These are phyloP conservation scores for Mycosphaerelloides madeirae DNA, from an alignment of 2,329 filamentous ascomycete species.

Conservation along the genomic window DNA sequence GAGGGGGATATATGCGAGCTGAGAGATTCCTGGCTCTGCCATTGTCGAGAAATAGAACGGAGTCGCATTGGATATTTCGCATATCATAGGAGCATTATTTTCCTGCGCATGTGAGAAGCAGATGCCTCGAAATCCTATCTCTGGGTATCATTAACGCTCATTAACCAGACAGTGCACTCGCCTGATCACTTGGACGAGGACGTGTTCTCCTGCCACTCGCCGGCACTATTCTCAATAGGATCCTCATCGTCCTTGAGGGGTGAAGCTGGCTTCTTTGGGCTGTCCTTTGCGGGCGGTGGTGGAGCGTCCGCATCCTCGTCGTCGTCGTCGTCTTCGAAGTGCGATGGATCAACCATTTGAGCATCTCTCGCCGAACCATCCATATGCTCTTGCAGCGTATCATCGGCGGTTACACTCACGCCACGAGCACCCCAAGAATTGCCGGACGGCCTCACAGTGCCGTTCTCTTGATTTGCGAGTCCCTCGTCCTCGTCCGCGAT, in stretches of 20 bases:
- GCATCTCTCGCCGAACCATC: conserved; percentile 21
- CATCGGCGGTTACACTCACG: conserved; percentile 57
- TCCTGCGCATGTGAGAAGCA: too few relatives aligned
- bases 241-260: conserved; percentile 9
- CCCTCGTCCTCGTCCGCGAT: conserved; percentile 59
- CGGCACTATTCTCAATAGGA: conserved; percentile 25
- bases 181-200: conserved; percentile 3
- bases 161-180: conserved; percentile 5
- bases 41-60: too few relatives aligned
- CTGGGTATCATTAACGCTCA: conserved; percentile 13
- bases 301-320: conserved; percentile 35
- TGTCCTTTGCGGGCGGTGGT: conserved; percentile 29
- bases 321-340: conserved; percentile 44
- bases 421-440: conserved; percentile 56
- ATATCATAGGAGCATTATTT: too few relatives aligned
- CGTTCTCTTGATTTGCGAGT: conserved; percentile 36
- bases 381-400: conserved; percentile 40
- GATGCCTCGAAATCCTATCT: background rate
- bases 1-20: too few relatives aligned
- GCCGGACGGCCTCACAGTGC: conserved; percentile 25
- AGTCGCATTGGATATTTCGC: too few relatives aligned
- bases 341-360: conserved; percentile 42
- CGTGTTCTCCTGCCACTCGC: conserved; percentile 23
- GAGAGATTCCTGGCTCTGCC: too few relatives aligned
- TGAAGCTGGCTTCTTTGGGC: conserved; percentile 5